phyloP scores from a whole-genome alignment of 106 monocot species.

The Apostasia ramifera region DNA sequence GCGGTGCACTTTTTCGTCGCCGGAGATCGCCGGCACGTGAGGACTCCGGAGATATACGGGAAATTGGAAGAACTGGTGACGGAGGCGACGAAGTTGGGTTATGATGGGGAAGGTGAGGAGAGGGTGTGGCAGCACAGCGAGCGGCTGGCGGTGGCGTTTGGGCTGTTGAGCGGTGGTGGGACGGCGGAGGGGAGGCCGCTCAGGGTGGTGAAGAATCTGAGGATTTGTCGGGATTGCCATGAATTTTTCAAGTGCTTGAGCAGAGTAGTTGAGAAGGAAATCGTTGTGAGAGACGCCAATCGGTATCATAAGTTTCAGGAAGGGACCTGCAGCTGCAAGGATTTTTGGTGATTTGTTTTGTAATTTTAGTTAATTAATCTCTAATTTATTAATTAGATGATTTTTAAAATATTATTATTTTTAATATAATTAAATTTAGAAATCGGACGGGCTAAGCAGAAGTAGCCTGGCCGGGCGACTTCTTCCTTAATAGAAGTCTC shows the following conservation, averaged over 20 bases:
- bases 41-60: constrained; percentile 31
- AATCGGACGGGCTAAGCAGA: too few species aligned
- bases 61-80: constrained; percentile 36
- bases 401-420: too few species aligned
- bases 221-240: constrained; percentile 58
- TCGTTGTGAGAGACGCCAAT: constrained; percentile 64
- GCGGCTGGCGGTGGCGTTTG: constrained; percentile 55
- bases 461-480: too few species aligned
- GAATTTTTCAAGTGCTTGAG: constrained; percentile 50
- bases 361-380: too few species aligned
- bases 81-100: constrained; percentile 29
- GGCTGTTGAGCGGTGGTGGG: constrained; percentile 25
- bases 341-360: constrained; percentile 31
- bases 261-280: constrained; percentile 30
- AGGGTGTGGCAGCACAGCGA: constrained; percentile 51
- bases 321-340: constrained; percentile 47
- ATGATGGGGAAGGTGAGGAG: constrained; percentile 21
- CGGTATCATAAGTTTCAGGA: constrained; percentile 52
- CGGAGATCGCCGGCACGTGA: constrained; percentile 27
- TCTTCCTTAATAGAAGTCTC: too few species aligned
- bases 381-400: too few species aligned
- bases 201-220: constrained; percentile 71
- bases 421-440: too few species aligned
- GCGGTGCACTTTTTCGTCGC: constrained; percentile 51
- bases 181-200: constrained; percentile 24